Conservation (phyloP, 2,329 filamentous ascomycete genomes). For the Trichoderma lentiforme region DNA sequence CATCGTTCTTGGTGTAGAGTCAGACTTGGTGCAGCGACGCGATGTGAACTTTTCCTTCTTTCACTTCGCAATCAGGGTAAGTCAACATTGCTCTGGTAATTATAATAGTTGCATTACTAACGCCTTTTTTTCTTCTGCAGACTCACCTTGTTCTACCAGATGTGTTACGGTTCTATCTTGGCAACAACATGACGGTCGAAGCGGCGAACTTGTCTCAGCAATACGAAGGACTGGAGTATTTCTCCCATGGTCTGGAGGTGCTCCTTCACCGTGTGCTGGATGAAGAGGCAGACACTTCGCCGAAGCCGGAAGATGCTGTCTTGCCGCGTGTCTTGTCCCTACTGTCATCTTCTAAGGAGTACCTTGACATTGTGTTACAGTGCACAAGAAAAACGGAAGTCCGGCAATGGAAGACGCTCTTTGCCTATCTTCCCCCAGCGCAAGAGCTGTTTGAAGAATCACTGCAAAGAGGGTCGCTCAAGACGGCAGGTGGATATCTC, state of each 20-base stretch:
- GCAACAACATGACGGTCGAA: conserved; percentile 70
- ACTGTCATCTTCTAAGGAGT: conserved; percentile 72
- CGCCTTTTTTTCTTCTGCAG: conserved; percentile 40
- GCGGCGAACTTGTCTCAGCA: conserved; percentile 79
- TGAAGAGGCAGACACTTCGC: conserved; percentile 78
- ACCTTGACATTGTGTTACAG: conserved; percentile 92
- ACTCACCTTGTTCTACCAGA: conserved; percentile 93
- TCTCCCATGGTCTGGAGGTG: conserved; percentile 88
- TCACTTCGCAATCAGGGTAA: conserved; percentile 80
- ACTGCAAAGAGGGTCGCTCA: conserved; percentile 76
- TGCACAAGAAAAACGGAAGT: conserved; percentile 97
- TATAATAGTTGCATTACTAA: background rate
- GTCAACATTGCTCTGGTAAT: conserved; percentile 30
- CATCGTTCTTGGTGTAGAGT: conserved; percentile 84
- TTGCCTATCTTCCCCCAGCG: conserved; percentile 84
- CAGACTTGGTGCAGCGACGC: conserved; percentile 87
- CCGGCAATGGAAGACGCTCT: conserved; percentile 90
- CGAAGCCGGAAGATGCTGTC: conserved; percentile 60
- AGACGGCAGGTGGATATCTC: conserved; percentile 95
- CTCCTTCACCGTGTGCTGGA: conserved; percentile 90
- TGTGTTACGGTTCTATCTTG: conserved; percentile 74
- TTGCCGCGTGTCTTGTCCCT: conserved; percentile 62
- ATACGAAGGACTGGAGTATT: conserved; percentile 85
- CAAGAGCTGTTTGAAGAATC: conserved; percentile 93
- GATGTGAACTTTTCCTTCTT: conserved; percentile 90